A percentile compares a stretch with the other conserved stretches of the same genome.
phyloP scores from a whole-genome alignment of 306 rosid genomes.

The Vigna nakashimae region DNA sequence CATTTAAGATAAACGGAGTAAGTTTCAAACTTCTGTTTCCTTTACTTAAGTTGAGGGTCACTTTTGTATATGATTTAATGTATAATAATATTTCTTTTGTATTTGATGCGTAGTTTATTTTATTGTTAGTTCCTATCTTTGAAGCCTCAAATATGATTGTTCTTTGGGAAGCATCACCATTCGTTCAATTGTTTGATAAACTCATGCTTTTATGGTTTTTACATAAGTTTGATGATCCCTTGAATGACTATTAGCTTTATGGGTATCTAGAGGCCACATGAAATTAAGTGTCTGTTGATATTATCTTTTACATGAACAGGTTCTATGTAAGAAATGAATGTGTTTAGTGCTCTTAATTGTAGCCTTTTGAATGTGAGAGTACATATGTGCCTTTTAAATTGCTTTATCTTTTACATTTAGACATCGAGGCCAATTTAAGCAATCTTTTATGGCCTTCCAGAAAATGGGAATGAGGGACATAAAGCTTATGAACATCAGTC shows the following conservation, averaged over 20 bases:
- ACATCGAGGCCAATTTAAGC: conserved; percentile 1
- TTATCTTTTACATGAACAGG: background rate
- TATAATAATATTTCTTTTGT: conserved; percentile 22
- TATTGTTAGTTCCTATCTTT: background rate
- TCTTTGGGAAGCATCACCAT: background rate
- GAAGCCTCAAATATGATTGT: conserved; percentile 8
- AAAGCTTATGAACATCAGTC: background rate
- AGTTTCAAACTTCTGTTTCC: conserved; percentile 48
- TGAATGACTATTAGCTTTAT: conserved; percentile 20
- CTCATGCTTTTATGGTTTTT: background rate
- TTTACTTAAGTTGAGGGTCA: conserved; percentile 19
- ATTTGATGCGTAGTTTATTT: background rate
- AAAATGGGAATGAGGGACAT: conserved; percentile 1
- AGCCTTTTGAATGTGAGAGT: conserved; percentile 23
- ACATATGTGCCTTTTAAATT: background rate
- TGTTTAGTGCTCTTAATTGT: background rate
- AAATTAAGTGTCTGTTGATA: background rate
- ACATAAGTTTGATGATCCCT: conserved; percentile 13
- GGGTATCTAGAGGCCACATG: background rate
- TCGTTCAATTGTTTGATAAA: background rate
- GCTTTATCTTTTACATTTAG: background rate
- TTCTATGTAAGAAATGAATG: background rate
- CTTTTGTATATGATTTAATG: background rate
- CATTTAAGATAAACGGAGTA: conserved; percentile 78
- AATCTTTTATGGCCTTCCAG: background rate